A percentile compares a stretch with the other conserved stretches of the same genome.
These are phyloP conservation scores for Penicillium sp. DNA, from an alignment of 2,329 filamentous ascomycete species.

Conservation along the genomic window DNA sequence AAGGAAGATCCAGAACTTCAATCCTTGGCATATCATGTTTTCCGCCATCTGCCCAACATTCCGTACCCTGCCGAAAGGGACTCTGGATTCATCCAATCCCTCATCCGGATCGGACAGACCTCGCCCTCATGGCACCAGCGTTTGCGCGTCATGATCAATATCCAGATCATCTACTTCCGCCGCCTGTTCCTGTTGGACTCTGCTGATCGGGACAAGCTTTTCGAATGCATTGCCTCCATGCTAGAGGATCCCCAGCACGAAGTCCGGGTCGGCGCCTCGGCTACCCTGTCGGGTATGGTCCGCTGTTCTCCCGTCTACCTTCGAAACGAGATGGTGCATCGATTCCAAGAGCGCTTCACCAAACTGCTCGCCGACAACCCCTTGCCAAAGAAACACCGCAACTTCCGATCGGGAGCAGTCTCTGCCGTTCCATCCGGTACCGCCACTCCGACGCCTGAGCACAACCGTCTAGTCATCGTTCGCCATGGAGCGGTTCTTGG, in stretches of 20 bases:
- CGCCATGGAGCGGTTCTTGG: slow-evolving; percentile 89
- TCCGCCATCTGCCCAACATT: slow-evolving; percentile 91
- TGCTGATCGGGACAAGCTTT: slow-evolving; percentile 70
- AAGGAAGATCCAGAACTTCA: slow-evolving; percentile 97
- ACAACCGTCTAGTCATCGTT: slow-evolving; percentile 69
- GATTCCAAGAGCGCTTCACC: slow-evolving; percentile 74
- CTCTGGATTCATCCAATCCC: slow-evolving; percentile 71
- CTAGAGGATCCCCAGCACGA: slow-evolving; percentile 85
- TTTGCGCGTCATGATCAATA: slow-evolving; percentile 89
- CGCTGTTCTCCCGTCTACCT: slow-evolving; percentile 80
- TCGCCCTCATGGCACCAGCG: slow-evolving; percentile 93
- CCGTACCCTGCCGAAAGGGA: slow-evolving; percentile 85
- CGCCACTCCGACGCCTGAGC: slow-evolving; percentile 47
- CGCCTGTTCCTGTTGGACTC: slow-evolving; percentile 79
- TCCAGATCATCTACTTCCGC: slow-evolving; percentile 97
- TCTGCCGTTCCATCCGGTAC: slow-evolving; percentile 41
- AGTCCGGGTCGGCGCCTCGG: slow-evolving; percentile 85
- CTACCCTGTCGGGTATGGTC: slow-evolving; percentile 95
- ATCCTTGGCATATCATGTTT: slow-evolving; percentile 90
- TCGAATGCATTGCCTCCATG: slow-evolving; percentile 94
- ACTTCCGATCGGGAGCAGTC: slow-evolving; percentile 30
- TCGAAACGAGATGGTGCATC: slow-evolving; percentile 68
- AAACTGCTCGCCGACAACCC: slow-evolving; percentile 73
- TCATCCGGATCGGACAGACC: slow-evolving; percentile 80
- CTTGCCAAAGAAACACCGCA: slow-evolving; percentile 63